Evolutionary conservation across 805 yeast species (phyloP).

Genomic region (Clavispora asparagi): DNA sequence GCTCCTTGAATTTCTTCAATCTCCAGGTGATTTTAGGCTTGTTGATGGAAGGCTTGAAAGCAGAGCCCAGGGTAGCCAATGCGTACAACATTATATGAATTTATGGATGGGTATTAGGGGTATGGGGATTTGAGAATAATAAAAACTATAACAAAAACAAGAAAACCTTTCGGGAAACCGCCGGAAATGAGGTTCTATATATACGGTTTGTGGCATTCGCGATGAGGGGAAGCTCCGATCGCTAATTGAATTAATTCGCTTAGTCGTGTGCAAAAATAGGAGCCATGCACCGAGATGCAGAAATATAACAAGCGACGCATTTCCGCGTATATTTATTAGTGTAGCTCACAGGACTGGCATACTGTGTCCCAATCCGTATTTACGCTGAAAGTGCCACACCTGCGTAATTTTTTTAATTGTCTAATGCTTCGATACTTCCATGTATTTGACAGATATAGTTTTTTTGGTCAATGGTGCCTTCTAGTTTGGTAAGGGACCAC

Average conservation of each 20-base stretch:
- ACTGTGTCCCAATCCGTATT: too few relatives aligned
- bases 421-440: too few relatives aligned
- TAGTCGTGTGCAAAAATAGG: not conserved
- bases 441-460: too few relatives aligned
- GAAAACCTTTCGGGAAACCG: not conserved
- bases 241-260: not conserved
- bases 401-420: too few relatives aligned
- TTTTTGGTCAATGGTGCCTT: too few relatives aligned
- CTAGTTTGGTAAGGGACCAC: too few relatives aligned
- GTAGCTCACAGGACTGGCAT: too few relatives aligned
- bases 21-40: slow-evolving; percentile 32
- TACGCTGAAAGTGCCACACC: too few relatives aligned
- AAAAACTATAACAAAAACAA: not conserved
- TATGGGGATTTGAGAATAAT: too few relatives aligned
- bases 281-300: not conserved
- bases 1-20: slow-evolving; percentile 30
- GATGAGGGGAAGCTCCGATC: not conserved
- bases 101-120: too few relatives aligned
- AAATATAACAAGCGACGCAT: not conserved
- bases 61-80: slow-evolving; percentile 33
- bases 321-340: not conserved
- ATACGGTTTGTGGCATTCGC: too few relatives aligned
- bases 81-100: slow-evolving; percentile 20
- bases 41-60: slow-evolving; percentile 32
- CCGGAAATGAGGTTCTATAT: too few relatives aligned